Base-by-base conservation (phyloP, 2,329 filamentous ascomycete species). In the Diaporthe ilicicola region DNA sequence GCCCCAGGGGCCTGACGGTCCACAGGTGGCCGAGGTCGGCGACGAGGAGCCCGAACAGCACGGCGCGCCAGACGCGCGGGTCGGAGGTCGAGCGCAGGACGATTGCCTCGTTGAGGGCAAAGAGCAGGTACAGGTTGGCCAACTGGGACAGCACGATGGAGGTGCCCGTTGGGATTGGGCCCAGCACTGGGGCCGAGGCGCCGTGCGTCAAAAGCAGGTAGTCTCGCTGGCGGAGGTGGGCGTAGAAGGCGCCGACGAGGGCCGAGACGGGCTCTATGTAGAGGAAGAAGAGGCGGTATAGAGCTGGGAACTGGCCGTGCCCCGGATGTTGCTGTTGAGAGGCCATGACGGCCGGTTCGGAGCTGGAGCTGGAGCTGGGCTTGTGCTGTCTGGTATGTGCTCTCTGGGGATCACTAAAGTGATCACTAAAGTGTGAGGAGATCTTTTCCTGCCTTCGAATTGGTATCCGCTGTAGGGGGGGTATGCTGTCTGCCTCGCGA, bases 21-120 rank as follows among this genome's bases (percentile, higher is more conserved):
- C 90, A 93, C 69, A 95, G 81, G 79, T 95, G 93, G 4, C 93
- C 93, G 42, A 94, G 79, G 79, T 95, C 93, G n/a, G 92, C 93
- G 19, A 95, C 79, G 39, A 95, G 85, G 71, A 95, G 82, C 46
- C 87, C 90, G 55, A 91, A 81, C 5, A 95, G 83, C 32, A 95
- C 84, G 1, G 88, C 85, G 74, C 83, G 86, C 93, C 93, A 95
- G 70, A 95, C 92, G 29, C 85, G 84, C 42, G 91, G 77, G 81
- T 94, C 90, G 62, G 83, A 82, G 8, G 93, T 93, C 19, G 88
- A 85, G 51, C 93, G 90, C 74, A 95, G 85, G 15, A 95, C 90
- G 29, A 94, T 81, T 2, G 92, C 92, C 82, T 96, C 93, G 82
- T 92, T 94, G 76, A 95, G 81, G 69, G 92, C 89, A 80, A 95